Conservation (phyloP, 2,329 filamentous ascomycete genomes). For the Hymenoscyphus scutula region DNA sequence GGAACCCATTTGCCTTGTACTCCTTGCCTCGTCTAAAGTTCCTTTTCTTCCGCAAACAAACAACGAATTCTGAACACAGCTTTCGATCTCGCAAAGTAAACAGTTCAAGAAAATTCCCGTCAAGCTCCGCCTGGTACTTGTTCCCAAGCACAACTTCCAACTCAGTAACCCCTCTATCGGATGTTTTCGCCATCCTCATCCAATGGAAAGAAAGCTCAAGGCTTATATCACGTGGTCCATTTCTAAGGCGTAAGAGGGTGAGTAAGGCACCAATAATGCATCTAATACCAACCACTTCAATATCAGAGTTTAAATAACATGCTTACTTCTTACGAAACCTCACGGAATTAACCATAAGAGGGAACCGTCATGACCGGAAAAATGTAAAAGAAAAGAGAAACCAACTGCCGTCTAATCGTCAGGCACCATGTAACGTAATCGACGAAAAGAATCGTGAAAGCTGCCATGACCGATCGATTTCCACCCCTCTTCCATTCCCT, state of each 20-base stretch:
- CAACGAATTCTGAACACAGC: background rate
- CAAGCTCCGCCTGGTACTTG: background rate
- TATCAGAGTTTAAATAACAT: background rate
- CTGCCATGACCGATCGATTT: background rate
- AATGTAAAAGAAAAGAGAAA: background rate
- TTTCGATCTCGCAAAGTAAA: background rate
- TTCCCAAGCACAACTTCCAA: background rate
- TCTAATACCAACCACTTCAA: background rate
- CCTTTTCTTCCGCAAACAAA: conserved; percentile 3
- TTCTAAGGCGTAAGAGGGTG: background rate
- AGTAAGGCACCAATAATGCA: background rate
- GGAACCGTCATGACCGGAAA: background rate
- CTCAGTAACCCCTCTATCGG: background rate
- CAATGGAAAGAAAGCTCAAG: background rate
- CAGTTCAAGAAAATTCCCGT: background rate
- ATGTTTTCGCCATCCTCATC: background rate
- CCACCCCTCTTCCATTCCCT: background rate
- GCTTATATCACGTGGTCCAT: background rate
- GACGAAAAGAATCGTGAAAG: background rate
- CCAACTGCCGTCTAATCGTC: background rate
- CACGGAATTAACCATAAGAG: conserved; percentile 1
- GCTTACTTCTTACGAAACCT: background rate
- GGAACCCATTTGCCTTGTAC: background rate
- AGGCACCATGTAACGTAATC: conserved; percentile 12
- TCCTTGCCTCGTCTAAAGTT: conserved; percentile 3